Evolutionary conservation across 2,329 filamentous ascomycete species (phyloP), one percentile per base, ranked within the genome.

Genomic region (Trichoderma harzianum): DNA sequence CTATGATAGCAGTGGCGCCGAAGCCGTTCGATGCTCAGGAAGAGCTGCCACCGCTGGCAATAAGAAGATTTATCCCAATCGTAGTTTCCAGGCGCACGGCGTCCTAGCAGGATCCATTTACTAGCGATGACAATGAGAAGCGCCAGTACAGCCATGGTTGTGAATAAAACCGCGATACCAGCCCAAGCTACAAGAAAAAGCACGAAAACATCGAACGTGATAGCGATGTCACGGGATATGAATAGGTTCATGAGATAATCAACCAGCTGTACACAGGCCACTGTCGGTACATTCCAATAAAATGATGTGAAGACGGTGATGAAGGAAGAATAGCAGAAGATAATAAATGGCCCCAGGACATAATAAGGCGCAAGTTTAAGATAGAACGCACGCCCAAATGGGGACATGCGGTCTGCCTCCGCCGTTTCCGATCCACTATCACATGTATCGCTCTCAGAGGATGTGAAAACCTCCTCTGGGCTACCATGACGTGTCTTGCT

Each of bases 1-100:
- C 84, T 83, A 4, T 83, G 83, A 74, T 85, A 88, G 76, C 86
- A 87, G 53, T 83, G 79, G 10, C 84, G 81, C 2, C 86, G 83
- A 3, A 89, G 77, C 21, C 82, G 82, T 78, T 89, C 87, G 47
- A 88, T 82, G 34, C 82, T 82, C 3, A 88, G 80, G 75, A 86
- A 86, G 10, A 88, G 76, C 75, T 89, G 86, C 86, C 87, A 89
- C 39, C 86, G 84, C 75, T 89, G 87, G 77, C 86, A 88, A 78
- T 89, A 89, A 18, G 82, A 80, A 24, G 80, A 84, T 77, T 85
- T 85, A 76, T 89, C 87, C 87, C 87, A 89, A 77, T 88, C 85
- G 74, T 87, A 87, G 73, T 85, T 85, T 16, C 87, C 87, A 3
- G 84, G 84, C 72, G 79, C 78, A 51, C 87, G 82, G 24, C 83